These are phyloP conservation scores for Pythium plurisporium DNA, from an alignment of 352 stramenopile genomes.

Conservation along the genomic window DNA sequence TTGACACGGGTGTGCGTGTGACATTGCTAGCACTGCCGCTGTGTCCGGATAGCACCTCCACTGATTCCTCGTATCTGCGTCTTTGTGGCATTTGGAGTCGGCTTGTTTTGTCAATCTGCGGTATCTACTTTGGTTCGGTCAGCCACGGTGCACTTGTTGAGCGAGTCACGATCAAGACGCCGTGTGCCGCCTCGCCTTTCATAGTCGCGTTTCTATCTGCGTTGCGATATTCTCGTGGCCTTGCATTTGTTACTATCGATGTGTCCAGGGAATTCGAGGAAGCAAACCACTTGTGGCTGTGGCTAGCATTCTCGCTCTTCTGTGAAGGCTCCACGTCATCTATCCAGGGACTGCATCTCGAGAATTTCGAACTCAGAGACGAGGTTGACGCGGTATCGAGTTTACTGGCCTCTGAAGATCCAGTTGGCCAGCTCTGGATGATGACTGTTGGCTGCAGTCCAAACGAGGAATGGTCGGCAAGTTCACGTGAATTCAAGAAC, in stretches of 20 bases:
- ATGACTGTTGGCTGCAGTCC: neutral
- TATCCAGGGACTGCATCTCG: conserved; percentile 1
- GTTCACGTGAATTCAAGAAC: neutral
- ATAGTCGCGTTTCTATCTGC: neutral
- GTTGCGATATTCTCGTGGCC: neutral
- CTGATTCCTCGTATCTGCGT: neutral
- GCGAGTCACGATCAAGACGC: neutral
- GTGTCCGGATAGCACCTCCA: neutral
- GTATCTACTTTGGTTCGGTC: neutral
- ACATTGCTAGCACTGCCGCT: neutral
- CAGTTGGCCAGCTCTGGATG: neutral
- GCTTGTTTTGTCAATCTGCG: neutral
- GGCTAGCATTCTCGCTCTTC: conserved; percentile 7
- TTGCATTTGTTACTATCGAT: neutral
- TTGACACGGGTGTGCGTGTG: neutral
- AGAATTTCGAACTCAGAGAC: neutral
- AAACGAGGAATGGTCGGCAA: no score
- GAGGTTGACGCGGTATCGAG: neutral
- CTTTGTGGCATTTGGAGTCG: neutral
- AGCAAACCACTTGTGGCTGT: neutral
- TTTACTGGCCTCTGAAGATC: neutral
- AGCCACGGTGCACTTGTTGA: neutral
- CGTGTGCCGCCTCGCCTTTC: neutral
- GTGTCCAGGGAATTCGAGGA: neutral
- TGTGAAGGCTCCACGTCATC: neutral